Evolutionary conservation across 352 stramenopile species (phyloP), one percentile per base, ranked within the genome.

Genomic region (Phytophthora citrophthora): DNA sequence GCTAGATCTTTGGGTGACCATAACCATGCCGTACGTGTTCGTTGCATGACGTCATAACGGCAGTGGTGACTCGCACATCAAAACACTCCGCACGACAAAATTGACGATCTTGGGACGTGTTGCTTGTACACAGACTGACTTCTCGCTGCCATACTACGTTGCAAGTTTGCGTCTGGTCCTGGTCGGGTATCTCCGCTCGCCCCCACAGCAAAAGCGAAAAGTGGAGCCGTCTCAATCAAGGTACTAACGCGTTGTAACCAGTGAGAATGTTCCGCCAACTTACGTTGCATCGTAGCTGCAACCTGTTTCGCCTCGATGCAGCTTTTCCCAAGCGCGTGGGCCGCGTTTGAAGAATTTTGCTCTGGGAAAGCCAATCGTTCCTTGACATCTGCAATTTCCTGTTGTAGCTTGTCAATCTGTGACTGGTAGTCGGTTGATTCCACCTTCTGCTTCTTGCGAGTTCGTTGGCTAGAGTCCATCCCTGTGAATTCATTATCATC

Each of bases 391-490:
- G 57, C 55, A 34, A 86, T 70, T 27, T 90, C 64, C 6, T 69
- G 61, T 18, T 68, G 68, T 15, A 86, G 36, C 13, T 47, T 59
- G 5, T 69, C 65, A 31, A 83, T 77, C 34, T 83, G 61, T 0
- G 40, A 49, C 29, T 67, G 51, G 38, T 74, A 77, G 16, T 79
- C 53, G 20, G 62, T 62, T 1, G 52, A 24, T n/a, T 91, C 77
- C 11, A 70, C n/a, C 43, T 81, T 87, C 31, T 84, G 81, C 13
- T 78, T 80, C 55, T 87, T 89, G 18, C 74, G 70, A 5, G 64
- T 72, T 5, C 66, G 63, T 16, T 72, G 66, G 9, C 16, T 50
- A 16, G 16, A 12, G 5, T 65, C 62, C 12, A 20, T 20, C 20
- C 20, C 20, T 20, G 27, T 10, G n/a, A 59, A 45, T 2, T 69